Percentiles rank a stretch among this genome's conserved stretches.
Conservation (phyloP, 495 filamentous ascomycete species). For the Zalerion maritima region DNA sequence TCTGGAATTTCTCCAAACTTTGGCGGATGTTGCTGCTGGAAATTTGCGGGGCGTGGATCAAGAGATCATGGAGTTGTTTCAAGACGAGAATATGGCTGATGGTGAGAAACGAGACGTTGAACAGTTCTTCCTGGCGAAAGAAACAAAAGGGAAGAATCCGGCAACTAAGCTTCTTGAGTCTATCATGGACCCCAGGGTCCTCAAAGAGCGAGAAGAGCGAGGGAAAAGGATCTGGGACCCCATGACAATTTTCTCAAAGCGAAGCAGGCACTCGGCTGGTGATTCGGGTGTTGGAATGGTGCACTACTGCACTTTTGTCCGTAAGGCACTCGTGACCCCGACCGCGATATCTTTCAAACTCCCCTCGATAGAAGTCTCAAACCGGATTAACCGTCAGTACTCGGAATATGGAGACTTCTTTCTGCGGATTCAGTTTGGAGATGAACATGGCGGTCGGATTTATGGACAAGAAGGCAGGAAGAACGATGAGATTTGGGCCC, state of each 20-base stretch:
- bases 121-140: too few species aligned
- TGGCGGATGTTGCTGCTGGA: constrained; percentile 34
- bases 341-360: constrained; percentile 65
- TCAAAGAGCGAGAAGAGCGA: constrained; percentile 16
- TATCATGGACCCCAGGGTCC: constrained; percentile 15
- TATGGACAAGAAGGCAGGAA: constrained; percentile 28
- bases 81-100: too few species aligned
- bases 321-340: constrained; percentile 68
- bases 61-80: too few species aligned
- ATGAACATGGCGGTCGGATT: constrained; percentile 48
- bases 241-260: constrained; percentile 54
- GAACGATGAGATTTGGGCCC: constrained; percentile 61
- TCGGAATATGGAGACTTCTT: constrained; percentile 59
- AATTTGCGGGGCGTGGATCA: too few species aligned
- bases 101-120: too few species aligned
- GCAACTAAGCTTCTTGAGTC: constrained; percentile 26
- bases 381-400: constrained; percentile 69
- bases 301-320: constrained; percentile 57
- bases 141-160: constrained; percentile 11
- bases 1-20: constrained; percentile 43
- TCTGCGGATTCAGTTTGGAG: constrained; percentile 80
- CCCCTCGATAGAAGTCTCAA: constrained; percentile 72
- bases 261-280: too few species aligned
- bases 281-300: too few species aligned
- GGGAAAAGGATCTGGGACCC: constrained; percentile 51